Evolutionary conservation across 345 rosid genomes (phyloP), one percentile per base, ranked within the genome.

Genomic region (Aquilaria yunnanensis): DNA sequence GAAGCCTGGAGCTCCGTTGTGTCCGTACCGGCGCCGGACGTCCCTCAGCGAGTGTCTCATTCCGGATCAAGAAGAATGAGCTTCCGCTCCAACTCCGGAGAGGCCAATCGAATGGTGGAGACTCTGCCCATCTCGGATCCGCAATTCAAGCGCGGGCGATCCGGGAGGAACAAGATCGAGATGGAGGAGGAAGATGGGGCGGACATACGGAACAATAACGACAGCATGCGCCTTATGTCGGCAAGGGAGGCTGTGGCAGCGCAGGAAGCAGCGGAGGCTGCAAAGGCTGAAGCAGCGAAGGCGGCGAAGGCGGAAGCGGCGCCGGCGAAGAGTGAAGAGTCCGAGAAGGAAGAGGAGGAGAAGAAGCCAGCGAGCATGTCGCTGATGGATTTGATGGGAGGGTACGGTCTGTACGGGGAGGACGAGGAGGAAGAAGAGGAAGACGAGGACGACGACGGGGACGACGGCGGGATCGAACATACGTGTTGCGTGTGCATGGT

Each of bases 401-500:
- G 99, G 90, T 70, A 85, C 94, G 10, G 94, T 83, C 65, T 14
- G 92, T 51, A 75, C 0, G 82, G 79, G 0, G 76, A 67, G 0
- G 84, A 30, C 0, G 79, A 75, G 2, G 86, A 83, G 10, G 85
- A 73, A 0, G 85, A 56, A 3, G 69, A 51, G 14, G 74, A 56
- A 0, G 88, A 61, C 7, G 87, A 68, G 0, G 81, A 29, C 6
- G 74, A 49, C 12, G 81, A 33, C 3, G 67, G 51, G 1, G 72
- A 52, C 0, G 67, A 41, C 0, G 77, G 67, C 6, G 87, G 82
- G 11, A 80, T 73, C 9, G 96, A 83, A 69, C 59, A 70, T 6
- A 73, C 66, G 8, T 90, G 99, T 74, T 88, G 97, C 67, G 90
- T 88, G 51, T 94, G 99, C 81, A 76, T 75, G 79, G 88, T 90